Conservation (phyloP, 2,329 filamentous ascomycete genomes). For the Zasmidium citrigriseum region DNA sequence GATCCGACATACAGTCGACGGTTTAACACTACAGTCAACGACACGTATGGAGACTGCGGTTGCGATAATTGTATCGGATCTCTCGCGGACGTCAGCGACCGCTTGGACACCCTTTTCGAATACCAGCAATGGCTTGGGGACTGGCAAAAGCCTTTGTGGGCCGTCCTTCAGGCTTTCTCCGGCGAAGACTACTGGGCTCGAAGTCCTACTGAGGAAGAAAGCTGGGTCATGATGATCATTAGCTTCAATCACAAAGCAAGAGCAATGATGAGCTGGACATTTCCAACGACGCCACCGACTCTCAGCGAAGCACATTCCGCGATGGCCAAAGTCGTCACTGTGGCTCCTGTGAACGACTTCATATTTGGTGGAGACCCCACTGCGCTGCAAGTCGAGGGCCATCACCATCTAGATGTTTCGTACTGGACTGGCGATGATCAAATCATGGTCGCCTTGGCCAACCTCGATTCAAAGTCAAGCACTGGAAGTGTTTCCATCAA, state of each 20-base stretch:
- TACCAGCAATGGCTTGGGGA: constrained; percentile 45
- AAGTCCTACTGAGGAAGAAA: constrained; percentile 48
- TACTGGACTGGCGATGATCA: constrained; percentile 22
- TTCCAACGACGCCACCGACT: constrained; percentile 39
- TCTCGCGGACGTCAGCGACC: constrained; percentile 54
- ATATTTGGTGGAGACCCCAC: constrained; percentile 39
- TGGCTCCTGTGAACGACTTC: constrained; percentile 35
- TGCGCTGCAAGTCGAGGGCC: constrained; percentile 12
- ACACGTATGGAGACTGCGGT: constrained; percentile 63
- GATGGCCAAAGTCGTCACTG: constrained; percentile 44
- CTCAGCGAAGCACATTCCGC: constrained; percentile 37
- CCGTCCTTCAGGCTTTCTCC: constrained; percentile 53
- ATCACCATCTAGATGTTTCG: constrained; percentile 23
- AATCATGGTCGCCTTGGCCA: constrained; percentile 26
- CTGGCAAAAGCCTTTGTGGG: constrained; percentile 49
- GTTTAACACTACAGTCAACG: constrained; percentile 60
- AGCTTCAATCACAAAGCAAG: constrained; percentile 53
- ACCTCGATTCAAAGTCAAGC: constrained; percentile 11
- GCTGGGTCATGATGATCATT: constrained; percentile 50
- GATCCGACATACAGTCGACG: constrained; percentile 55
- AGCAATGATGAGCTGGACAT: constrained; percentile 53
- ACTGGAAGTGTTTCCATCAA: constrained; percentile 13
- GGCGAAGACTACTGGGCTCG: constrained; percentile 50
- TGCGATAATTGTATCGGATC: constrained; percentile 61
- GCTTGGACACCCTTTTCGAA: constrained; percentile 43